Percentiles rank a stretch among this genome's conserved stretches.
These are phyloP conservation scores for Cynara cardunculus DNA, from an alignment of 129 eudicot species.

Conservation along the genomic window DNA sequence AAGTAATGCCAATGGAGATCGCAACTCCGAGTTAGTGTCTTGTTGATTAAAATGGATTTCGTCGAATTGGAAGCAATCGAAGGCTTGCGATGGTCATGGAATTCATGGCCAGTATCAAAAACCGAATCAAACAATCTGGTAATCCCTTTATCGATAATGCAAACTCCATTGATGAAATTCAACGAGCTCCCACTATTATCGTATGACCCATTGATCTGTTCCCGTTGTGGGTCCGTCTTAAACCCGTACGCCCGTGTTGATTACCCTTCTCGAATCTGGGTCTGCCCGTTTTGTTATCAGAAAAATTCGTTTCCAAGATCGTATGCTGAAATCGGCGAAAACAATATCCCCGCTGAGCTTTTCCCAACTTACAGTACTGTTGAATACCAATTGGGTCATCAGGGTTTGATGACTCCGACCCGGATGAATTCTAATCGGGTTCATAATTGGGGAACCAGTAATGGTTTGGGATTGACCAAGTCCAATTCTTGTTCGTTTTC, in stretches of 20 bases:
- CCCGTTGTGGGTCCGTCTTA: conserved; percentile 63
- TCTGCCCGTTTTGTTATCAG: conserved; percentile 79
- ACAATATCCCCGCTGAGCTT: conserved; percentile 91
- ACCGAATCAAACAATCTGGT: conserved; percentile 50
- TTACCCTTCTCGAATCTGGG: conserved; percentile 73
- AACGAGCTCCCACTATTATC: conserved; percentile 70
- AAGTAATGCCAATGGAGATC: background rate
- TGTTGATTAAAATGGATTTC: conserved; percentile 57
- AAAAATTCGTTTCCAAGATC: conserved; percentile 74
- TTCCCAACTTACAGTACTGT: conserved; percentile 91
- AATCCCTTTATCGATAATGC: conserved; percentile 80
- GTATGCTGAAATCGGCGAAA: conserved; percentile 64
- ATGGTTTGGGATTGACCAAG: conserved; percentile 19
- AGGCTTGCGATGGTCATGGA: conserved; percentile 97
- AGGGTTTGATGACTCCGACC: conserved; percentile 14
- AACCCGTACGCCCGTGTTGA: conserved; percentile 98
- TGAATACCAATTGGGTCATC: conserved; percentile 64
- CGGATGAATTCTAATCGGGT: conserved; percentile 27
- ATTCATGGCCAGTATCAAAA: conserved; percentile 83
- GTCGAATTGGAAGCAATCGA: conserved; percentile 83
- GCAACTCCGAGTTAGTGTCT: conserved; percentile 5
- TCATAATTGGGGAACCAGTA: conserved; percentile 40
- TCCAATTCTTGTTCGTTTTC: conserved; percentile 32
- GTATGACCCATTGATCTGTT: conserved; percentile 73
- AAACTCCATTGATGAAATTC: conserved; percentile 76